These are phyloP conservation scores for Baorangia bicolor DNA, from an alignment of 768 basidiomycete genomes.

Conservation along the genomic window DNA sequence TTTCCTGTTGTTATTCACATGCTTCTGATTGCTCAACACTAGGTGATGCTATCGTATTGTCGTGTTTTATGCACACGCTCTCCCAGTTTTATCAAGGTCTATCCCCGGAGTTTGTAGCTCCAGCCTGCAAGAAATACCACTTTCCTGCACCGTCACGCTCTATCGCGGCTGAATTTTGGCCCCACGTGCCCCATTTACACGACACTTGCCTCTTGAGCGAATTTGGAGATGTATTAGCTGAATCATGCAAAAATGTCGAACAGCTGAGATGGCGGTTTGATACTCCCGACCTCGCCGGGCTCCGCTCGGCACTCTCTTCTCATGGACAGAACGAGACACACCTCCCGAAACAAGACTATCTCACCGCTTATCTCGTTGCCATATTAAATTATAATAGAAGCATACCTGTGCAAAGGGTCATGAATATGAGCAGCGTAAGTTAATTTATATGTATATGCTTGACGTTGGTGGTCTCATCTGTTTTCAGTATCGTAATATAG, in stretches of 20 bases:
- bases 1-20: not conserved
- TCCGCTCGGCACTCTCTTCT: slow-evolving; percentile 5
- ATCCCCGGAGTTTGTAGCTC: not conserved
- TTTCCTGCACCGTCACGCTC: slow-evolving; percentile 10
- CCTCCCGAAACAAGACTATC: slow-evolving; percentile 28
- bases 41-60: slow-evolving; percentile 27
- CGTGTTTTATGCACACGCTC: slow-evolving; percentile 25
- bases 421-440: slow-evolving; percentile 27
- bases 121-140: slow-evolving; percentile 20
- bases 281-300: slow-evolving; percentile 1
- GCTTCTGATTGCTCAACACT: not conserved
- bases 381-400: slow-evolving; percentile 17
- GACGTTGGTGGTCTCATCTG: not conserved
- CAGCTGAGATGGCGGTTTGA: slow-evolving; percentile 9
- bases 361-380: slow-evolving; percentile 27
- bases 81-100: slow-evolving; percentile 27
- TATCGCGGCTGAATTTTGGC: slow-evolving; percentile 10
- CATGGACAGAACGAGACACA: not conserved
- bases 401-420: slow-evolving; percentile 14
- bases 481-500: slow-evolving; percentile 16
- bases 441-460: too few species aligned
- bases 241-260: not conserved
- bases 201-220: slow-evolving; percentile 8
- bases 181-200: slow-evolving; percentile 21
- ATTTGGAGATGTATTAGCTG: slow-evolving; percentile 9